These are phyloP conservation scores for Ceratocystis lukuohia DNA, from an alignment of 2,329 filamentous ascomycete species.

Conservation along the genomic window DNA sequence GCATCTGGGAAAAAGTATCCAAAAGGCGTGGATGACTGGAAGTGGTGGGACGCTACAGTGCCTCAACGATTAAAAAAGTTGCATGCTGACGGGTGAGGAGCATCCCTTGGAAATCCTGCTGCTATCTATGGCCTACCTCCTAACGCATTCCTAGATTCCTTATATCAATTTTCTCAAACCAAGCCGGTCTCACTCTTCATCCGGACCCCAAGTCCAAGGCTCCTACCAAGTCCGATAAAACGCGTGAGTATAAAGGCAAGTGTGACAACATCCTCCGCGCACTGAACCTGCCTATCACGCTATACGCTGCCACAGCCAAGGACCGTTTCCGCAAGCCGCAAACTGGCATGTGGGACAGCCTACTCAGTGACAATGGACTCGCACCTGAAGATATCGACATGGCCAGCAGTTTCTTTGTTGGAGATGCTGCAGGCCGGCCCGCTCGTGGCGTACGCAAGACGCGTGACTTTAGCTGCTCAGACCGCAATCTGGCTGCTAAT, in stretches of 20 bases:
- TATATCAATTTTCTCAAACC: constrained; percentile 75
- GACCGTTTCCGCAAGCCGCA: constrained; percentile 81
- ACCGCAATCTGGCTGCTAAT: constrained; percentile 74
- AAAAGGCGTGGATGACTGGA: constrained; percentile 65
- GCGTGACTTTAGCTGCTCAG: constrained; percentile 53
- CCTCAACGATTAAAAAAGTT: constrained; percentile 54
- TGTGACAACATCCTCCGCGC: constrained; percentile 53
- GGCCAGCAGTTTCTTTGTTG: constrained; percentile 66
- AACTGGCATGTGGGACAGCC: constrained; percentile 69
- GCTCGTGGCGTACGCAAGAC: constrained; percentile 27
- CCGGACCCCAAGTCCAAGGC: constrained; percentile 52
- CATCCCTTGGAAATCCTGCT: background rate
- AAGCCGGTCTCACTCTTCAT: constrained; percentile 67
- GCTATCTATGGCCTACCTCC: constrained; percentile 9
- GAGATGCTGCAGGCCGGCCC: constrained; percentile 61
- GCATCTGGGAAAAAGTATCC: constrained; percentile 70
- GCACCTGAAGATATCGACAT: constrained; percentile 50
- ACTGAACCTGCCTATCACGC: constrained; percentile 59
- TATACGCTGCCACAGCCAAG: constrained; percentile 77
- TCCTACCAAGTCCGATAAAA: constrained; percentile 49
- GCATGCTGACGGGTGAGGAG: constrained; percentile 50
- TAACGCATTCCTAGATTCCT: constrained; percentile 42
- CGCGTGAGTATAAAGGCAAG: constrained; percentile 74
- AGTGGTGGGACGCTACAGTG: constrained; percentile 74
- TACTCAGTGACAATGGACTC: constrained; percentile 46